A percentile compares a stretch with the other conserved stretches of the same genome.
Conservation (phyloP, 805 yeast species). For the Saturnispora hagleri region DNA sequence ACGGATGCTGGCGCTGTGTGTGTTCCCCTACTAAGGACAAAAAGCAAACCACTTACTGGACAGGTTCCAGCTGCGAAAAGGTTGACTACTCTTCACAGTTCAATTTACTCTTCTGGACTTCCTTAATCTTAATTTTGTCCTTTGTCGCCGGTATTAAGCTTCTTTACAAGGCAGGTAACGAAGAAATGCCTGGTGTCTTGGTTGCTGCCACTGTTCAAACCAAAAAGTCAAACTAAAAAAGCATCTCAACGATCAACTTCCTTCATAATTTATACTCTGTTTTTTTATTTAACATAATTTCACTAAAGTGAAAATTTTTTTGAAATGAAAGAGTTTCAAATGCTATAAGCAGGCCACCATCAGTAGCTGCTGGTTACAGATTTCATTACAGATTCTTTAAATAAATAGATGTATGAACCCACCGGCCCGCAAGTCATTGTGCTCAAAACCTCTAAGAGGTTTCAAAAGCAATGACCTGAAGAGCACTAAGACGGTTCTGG, state of each 20-base stretch:
- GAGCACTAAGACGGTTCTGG: conserved; percentile 62
- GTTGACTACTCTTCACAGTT: conserved; percentile 58
- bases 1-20: conserved; percentile 40
- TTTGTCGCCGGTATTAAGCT: conserved; percentile 45
- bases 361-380: not conserved
- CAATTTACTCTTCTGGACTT: conserved; percentile 62
- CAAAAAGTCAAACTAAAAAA: conserved; percentile 26
- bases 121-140: conserved; percentile 37
- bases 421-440: conserved; percentile 50
- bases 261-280: not conserved
- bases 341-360: not conserved
- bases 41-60: conserved; percentile 43
- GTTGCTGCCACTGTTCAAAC: conserved; percentile 46
- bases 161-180: conserved; percentile 44
- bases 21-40: conserved; percentile 37
- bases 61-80: conserved; percentile 55
- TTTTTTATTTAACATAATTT: not conserved
- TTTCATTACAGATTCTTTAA: not conserved
- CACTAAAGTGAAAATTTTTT: not conserved
- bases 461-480: conserved; percentile 28
- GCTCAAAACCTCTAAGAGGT: not conserved
- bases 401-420: conserved; percentile 43
- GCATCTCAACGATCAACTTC: not conserved
- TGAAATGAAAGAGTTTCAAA: not conserved
- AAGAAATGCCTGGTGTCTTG: conserved; percentile 61